These are phyloP conservation scores for Coniochaeta sp. DNA, from an alignment of 2,329 filamentous ascomycete genomes.

Conservation along the genomic window DNA sequence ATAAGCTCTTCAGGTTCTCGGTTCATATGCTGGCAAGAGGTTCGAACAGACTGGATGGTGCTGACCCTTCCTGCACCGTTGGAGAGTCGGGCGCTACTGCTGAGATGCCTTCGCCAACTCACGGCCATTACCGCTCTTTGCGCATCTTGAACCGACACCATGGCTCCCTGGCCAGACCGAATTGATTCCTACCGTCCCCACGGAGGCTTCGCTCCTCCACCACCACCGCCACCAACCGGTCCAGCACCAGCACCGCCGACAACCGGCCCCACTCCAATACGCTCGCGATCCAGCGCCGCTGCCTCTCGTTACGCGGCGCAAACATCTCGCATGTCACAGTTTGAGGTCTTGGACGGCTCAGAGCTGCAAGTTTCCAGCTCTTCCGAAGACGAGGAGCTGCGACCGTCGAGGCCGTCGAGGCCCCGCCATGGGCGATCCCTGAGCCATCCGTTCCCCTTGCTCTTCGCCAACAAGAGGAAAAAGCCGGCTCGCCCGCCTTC, in stretches of 20 bases:
- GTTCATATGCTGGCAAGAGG: not conserved
- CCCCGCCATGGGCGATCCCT: slow-evolving; percentile 55
- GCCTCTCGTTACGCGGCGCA: not conserved
- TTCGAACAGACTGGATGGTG: not conserved
- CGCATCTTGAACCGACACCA: not conserved
- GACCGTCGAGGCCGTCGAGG: slow-evolving; percentile 9
- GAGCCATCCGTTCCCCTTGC: slow-evolving; percentile 71
- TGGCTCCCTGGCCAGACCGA: slow-evolving; percentile 1
- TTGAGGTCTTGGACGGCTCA: slow-evolving; percentile 3
- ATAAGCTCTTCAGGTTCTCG: too few relatives aligned
- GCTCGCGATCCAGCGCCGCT: not conserved
- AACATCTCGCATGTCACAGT: not conserved
- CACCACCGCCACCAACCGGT: not conserved
- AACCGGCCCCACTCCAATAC: not conserved
- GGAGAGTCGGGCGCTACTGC: not conserved
- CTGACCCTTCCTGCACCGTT: not conserved
- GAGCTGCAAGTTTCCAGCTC: slow-evolving; percentile 25
- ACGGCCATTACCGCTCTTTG: not conserved
- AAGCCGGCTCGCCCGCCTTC: slow-evolving; percentile 29
- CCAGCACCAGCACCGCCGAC: not conserved
- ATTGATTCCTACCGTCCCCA: not conserved
- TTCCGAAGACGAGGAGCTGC: slow-evolving; percentile 32
- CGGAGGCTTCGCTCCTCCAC: not conserved
- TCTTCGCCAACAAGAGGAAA: slow-evolving; percentile 58
- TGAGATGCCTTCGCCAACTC: not conserved